Evolutionary conservation across 306 rosid species (phyloP), one percentile per base, ranked within the genome.

Genomic region (Inga laurina): DNA sequence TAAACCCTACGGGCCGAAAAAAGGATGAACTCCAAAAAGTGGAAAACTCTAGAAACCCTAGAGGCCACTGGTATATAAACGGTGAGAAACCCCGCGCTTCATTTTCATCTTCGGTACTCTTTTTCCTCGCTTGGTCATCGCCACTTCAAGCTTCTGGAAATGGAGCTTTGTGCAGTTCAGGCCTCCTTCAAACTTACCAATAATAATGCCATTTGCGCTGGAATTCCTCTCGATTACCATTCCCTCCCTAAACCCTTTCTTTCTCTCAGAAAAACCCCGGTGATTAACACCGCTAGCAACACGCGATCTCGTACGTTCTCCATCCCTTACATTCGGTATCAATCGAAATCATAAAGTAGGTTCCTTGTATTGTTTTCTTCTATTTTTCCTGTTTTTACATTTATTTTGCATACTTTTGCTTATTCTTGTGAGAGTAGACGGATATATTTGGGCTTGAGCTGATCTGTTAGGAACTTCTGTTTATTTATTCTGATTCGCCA

Each of bases 301-400:
- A 72, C 62, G 37, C 86, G 62, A 59, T 77, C 82, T 80, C 85
- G 89, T 88, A 85, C 18, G 87, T 83, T 77, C 74, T 59, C 24
- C 7, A 35, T 73, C 80, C 82, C 41, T 48, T 77, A 68, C 72
- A 83, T 73, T 72, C 45, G 59, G 21, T 65, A 56, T 80, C 44
- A 41, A 4, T 64, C 13, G 16, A 5, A 83, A 64, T 73, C 57
- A 16, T 62, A 64, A 44, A 49, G 59, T 68, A 78, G 5, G 61
- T 43, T 87, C 82, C 44, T n/a, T 13, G 44, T 14, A 16, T 64
- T 15, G 10, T 45, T 71, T 14, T 72, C 21, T 43, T 74, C 12
- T 74, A 61, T 9, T 62, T 75, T 7, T 12, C 32, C 3, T 6
- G 6, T 8, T 30, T 64, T 72, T 2, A 22, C 35, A 2, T 11